A percentile compares a stretch with the other conserved stretches of the same genome.
Evolutionary conservation across 2,329 filamentous ascomycete species (phyloP).

Genomic region (Epichloe sylvatica): DNA sequence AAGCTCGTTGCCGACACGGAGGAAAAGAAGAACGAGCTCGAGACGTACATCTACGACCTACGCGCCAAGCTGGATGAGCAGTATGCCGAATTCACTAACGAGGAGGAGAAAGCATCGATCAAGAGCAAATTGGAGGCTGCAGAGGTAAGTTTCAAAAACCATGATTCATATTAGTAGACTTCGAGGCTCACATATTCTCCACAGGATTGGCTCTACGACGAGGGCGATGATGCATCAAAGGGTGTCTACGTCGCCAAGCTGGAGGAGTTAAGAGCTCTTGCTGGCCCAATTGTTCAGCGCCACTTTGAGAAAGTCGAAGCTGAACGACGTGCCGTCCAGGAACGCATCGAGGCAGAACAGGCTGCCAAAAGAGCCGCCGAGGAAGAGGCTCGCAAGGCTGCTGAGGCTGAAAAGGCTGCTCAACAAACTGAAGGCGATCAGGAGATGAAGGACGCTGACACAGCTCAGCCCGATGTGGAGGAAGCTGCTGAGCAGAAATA

Average conservation of each 20-base stretch:
- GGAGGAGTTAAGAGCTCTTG: constrained; percentile 83
- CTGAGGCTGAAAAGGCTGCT: constrained; percentile 35
- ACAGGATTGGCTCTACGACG: constrained; percentile 98
- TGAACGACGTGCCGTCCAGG: constrained; percentile 66
- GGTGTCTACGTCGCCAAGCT: constrained; percentile 88
- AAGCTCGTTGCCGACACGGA: constrained; percentile 97
- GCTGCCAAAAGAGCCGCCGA: constrained; percentile 56
- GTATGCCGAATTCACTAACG: constrained; percentile 75
- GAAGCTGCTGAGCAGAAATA: constrained; percentile 27
- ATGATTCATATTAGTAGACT: not conserved
- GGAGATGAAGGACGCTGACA: constrained; percentile 50
- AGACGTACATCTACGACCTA: constrained; percentile 93
- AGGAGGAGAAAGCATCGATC: constrained; percentile 84
- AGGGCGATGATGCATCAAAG: constrained; percentile 89
- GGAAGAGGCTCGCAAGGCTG: constrained; percentile 41
- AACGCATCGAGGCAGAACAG: constrained; percentile 63
- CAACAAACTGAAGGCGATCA: constrained; percentile 39
- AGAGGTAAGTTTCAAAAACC: constrained; percentile 53
- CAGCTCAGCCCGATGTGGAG: constrained; percentile 36
- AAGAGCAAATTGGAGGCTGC: constrained; percentile 67
- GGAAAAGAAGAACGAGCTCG: constrained; percentile 99
- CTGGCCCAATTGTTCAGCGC: constrained; percentile 82
- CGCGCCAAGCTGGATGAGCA: constrained; percentile 89
- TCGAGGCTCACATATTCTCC: constrained; percentile 6
- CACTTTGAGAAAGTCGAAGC: constrained; percentile 90